Evolutionary conservation across 106 monocot genomes (phyloP), one percentile per base, ranked within the genome.

Genomic region (Dioscorea dumetorum): DNA sequence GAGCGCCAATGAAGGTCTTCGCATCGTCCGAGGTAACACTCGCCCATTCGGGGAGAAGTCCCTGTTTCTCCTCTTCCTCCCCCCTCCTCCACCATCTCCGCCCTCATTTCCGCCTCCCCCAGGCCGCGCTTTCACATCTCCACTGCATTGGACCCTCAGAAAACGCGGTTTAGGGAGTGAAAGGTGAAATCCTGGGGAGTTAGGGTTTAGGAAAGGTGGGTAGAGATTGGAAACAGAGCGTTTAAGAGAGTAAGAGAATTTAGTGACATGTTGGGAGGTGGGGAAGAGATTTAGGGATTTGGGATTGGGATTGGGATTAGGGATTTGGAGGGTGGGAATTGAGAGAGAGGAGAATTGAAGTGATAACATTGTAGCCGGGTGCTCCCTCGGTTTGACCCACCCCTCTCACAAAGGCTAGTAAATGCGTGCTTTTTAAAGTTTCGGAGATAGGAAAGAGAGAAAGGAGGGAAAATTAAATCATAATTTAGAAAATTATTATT

Each of bases 21-120:
- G 87, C 92, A 57, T 99, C 97, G 8, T 99, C 97, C 32, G 80
- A 20, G 4, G 84, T 81, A 31, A 99, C 65, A 14, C 21, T 83
- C 2, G 63, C 68, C 92, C 92, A 99, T 8, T 92, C 87, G 4
- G 97, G 97, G 28, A 92, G 68, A 22, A 92, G n/a, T 10, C 91
- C 77, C 51, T 73, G 79, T 77, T 81, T 85, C 74, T 67, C 70
- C 56, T 76, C 71, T 34, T 32, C 84, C 54, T 68, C 76, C 31
- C 76, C 15, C 58, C 85, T 4, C 65, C 88, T 8, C 73, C 82
- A 4, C 78, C 85, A 4, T 70, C 80, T 23, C 68, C 86, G 0
- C 59, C 12, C 49, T 70, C 67, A 35, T 69, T 31, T 28, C 69
- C 50, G 69, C 52, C 60, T 60, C 19, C 54, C 67, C 66, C 22